Percentiles rank a stretch among this genome's conserved stretches.
phyloP scores from a whole-genome alignment of 352 stramenopile species.

The Phytophthora pistaciae region DNA sequence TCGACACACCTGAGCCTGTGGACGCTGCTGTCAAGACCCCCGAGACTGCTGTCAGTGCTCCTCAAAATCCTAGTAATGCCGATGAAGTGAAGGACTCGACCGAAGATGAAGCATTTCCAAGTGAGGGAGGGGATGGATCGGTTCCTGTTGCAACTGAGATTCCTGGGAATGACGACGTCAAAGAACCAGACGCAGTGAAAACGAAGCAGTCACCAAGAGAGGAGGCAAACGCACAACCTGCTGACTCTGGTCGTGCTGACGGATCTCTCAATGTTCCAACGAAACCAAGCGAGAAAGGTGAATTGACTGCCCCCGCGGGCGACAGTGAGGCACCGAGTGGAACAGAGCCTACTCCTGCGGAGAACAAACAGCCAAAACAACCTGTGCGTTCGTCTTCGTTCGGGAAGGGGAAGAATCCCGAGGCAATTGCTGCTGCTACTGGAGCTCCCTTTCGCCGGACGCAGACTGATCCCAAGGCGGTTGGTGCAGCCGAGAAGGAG shows the following conservation, averaged over 20 bases:
- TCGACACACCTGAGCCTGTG: too few relatives aligned
- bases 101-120: slow-evolving; percentile 5
- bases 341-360: neutral
- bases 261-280: neutral
- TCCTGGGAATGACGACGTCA: neutral
- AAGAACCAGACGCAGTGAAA: slow-evolving; percentile 2
- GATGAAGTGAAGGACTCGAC: neutral
- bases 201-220: neutral
- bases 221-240: neutral
- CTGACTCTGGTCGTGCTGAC: neutral
- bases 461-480: slow-evolving; percentile 34
- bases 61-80: neutral
- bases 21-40: neutral
- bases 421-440: neutral
- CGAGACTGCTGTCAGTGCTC: neutral
- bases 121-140: slow-evolving; percentile 21
- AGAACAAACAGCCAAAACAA: slow-evolving; percentile 8
- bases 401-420: slow-evolving; percentile 17
- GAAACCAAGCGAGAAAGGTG: neutral
- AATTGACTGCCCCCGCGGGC: neutral
- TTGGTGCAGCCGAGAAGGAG: slow-evolving; percentile 4
- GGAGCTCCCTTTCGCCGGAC: slow-evolving; percentile 27
- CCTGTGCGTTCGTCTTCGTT: slow-evolving; percentile 33
- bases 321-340: neutral
- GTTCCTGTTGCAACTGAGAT: slow-evolving; percentile 1